Evolutionary conservation across 2,329 filamentous ascomycete species (phyloP).

Genomic region (Sporothrix protearum): DNA sequence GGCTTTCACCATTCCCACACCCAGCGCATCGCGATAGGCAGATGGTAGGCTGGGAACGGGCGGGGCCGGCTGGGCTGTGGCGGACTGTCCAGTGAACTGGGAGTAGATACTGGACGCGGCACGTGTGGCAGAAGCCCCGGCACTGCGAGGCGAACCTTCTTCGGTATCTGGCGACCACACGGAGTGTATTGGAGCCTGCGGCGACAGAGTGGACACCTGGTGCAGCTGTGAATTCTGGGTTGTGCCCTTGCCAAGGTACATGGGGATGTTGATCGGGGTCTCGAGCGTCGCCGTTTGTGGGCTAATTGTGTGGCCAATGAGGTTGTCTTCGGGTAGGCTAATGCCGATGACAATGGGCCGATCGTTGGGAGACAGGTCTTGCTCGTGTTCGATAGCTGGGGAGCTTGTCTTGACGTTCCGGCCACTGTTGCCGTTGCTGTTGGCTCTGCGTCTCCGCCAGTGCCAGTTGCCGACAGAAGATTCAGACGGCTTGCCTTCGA

Average conservation of each 20-base stretch:
- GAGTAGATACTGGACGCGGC: slow-evolving; percentile 61
- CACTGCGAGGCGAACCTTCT: slow-evolving; percentile 42
- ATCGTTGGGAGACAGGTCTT: slow-evolving; percentile 63
- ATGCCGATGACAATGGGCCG: slow-evolving; percentile 72
- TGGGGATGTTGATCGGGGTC: slow-evolving; percentile 39
- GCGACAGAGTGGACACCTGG: slow-evolving; percentile 29
- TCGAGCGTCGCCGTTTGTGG: slow-evolving; percentile 48
- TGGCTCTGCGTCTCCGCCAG: slow-evolving; percentile 49
- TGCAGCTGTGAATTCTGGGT: not conserved
- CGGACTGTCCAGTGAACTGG: slow-evolving; percentile 42
- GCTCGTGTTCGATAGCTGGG: slow-evolving; percentile 31
- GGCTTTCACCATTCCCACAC: not conserved
- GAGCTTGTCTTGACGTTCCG: slow-evolving; percentile 15
- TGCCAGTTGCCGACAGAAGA: slow-evolving; percentile 56
- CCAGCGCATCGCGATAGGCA: slow-evolving; percentile 32
- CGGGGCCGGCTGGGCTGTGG: slow-evolving; percentile 40
- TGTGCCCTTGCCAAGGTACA: slow-evolving; percentile 9
- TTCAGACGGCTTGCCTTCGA: slow-evolving; percentile 54
- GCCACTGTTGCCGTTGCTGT: slow-evolving; percentile 28
- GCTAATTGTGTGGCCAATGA: slow-evolving; percentile 46
- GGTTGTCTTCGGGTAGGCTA: slow-evolving; percentile 55
- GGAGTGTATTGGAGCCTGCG: slow-evolving; percentile 43
- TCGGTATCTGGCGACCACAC: slow-evolving; percentile 62
- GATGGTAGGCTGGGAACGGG: slow-evolving; percentile 59
- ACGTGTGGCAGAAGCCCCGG: slow-evolving; percentile 34